phyloP scores from a whole-genome alignment of 306 rosid species.

The Gleditsia sinensis region DNA sequence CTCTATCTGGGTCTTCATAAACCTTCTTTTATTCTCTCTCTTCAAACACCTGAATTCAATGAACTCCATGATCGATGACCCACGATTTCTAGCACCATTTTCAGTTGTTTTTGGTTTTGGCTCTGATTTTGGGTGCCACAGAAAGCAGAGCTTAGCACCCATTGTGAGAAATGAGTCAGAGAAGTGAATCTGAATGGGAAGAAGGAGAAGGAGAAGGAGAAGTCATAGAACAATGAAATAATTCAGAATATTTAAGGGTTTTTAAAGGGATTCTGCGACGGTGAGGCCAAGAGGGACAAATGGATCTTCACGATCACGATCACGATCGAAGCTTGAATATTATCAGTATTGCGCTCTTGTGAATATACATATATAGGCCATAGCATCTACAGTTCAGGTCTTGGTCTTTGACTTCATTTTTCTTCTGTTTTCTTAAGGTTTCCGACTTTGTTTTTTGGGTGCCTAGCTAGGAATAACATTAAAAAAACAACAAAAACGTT shows the following conservation, averaged over 20 bases:
- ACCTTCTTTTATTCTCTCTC: not conserved
- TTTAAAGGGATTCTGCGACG: slow-evolving; percentile 30
- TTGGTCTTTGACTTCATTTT: too few species aligned
- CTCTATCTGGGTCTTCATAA: not conserved
- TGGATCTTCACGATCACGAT: slow-evolving; percentile 24
- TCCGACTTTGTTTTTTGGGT: too few species aligned
- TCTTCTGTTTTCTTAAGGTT: too few species aligned
- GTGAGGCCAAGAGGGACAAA: slow-evolving; percentile 24
- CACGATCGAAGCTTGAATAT: slow-evolving; percentile 31
- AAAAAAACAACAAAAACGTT: too few species aligned
- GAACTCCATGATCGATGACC: not conserved
- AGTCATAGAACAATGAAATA: slow-evolving; percentile 2
- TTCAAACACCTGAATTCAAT: slow-evolving; percentile 11
- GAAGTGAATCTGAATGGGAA: slow-evolving; percentile 5
- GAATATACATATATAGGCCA: too few species aligned
- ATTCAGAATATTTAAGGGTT: slow-evolving; percentile 20
- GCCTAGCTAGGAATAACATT: too few species aligned
- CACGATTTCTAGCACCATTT: too few species aligned
- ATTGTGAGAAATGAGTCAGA: slow-evolving; percentile 18
- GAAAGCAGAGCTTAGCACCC: slow-evolving; percentile 33
- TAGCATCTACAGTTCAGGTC: too few species aligned
- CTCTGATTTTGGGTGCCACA: not conserved
- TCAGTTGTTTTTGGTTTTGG: not conserved
- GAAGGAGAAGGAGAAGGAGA: not conserved
- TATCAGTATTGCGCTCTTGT: too few species aligned